A percentile compares a stretch with the other conserved stretches of the same genome.
Conservation (phyloP, 2,329 filamentous ascomycete genomes). For the Botrytis fabae region DNA sequence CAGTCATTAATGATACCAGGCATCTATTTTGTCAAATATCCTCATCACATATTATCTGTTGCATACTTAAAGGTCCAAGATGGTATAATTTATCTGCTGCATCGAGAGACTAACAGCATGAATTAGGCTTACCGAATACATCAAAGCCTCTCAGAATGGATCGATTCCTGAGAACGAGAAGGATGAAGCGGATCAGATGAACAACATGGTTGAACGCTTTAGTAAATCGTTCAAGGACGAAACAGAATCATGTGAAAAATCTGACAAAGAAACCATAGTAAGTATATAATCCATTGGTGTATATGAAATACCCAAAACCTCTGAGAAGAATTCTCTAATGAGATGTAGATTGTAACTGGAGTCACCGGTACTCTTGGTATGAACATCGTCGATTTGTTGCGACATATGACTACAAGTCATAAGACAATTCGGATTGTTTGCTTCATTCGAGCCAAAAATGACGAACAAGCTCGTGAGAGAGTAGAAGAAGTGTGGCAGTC, state of each 20-base stretch:
- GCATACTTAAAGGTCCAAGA: not conserved
- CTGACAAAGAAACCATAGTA: constrained; percentile 6
- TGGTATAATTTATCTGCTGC: too few relatives aligned
- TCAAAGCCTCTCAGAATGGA: constrained; percentile 10
- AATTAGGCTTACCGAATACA: constrained; percentile 15
- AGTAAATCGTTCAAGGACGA: constrained; percentile 1
- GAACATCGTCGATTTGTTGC: constrained; percentile 46
- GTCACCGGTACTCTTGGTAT: constrained; percentile 53
- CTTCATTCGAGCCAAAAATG: constrained; percentile 52
- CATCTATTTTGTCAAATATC: not conserved
- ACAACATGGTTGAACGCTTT: not conserved
- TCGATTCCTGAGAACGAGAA: not conserved
- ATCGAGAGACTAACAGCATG: not conserved
- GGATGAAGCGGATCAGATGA: not conserved
- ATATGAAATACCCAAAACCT: not conserved
- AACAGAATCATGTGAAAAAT: not conserved
- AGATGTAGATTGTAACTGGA: constrained; percentile 47
- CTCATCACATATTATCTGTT: not conserved
- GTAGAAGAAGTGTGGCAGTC: constrained; percentile 47
- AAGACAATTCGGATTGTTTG: constrained; percentile 46
- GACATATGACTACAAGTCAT: constrained; percentile 44
- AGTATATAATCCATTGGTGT: not conserved
- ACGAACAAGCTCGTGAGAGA: constrained; percentile 46
- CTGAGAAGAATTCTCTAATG: not conserved
- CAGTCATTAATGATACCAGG: constrained; percentile 35